Conservation (phyloP, 2,329 filamentous ascomycete genomes). For the Colletotrichum magnum region DNA sequence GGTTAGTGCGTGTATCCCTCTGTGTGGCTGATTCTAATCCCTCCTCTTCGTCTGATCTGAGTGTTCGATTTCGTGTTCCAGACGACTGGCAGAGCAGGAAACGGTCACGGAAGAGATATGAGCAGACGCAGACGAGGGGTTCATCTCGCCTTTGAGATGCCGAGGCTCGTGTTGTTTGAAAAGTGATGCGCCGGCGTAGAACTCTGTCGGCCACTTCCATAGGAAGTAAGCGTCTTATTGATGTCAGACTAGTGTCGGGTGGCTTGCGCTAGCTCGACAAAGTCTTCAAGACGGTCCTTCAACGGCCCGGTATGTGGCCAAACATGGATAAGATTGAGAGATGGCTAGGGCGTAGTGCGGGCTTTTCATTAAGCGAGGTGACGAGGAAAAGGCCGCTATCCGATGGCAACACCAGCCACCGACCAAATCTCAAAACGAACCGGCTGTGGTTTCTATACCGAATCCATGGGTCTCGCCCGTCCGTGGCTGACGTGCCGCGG, state of each 20-base stretch:
- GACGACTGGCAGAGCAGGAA: not conserved
- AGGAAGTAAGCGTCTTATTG: constrained; percentile 1
- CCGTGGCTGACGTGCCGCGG: constrained; percentile 13
- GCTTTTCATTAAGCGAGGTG: constrained; percentile 8
- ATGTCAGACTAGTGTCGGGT: not conserved
- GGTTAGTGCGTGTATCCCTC: not conserved
- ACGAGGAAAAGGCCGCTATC: not conserved
- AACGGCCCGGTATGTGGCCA: constrained; percentile 2
- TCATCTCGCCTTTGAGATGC: constrained; percentile 19
- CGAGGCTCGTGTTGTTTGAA: constrained; percentile 12
- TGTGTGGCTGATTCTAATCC: too few species aligned
- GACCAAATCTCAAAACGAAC: not conserved
- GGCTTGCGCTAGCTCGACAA: not conserved
- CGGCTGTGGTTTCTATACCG: not conserved
- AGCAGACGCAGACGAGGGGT: not conserved
- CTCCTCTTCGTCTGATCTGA: constrained; percentile 9
- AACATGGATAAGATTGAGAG: constrained; percentile 13
- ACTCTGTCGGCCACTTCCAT: constrained; percentile 16
- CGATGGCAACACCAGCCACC: not conserved
- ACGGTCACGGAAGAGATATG: not conserved
- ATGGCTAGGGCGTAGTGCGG: not conserved
- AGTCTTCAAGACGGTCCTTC: not conserved
- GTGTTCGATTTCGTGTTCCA: constrained; percentile 31
- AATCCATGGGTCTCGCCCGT: constrained; percentile 7
- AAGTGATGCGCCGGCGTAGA: constrained; percentile 13